Percentiles rank a stretch among this genome's conserved stretches.
Evolutionary conservation across 2,329 filamentous ascomycete genomes (phyloP).

Genomic region (Fusarium odoratissimum): DNA sequence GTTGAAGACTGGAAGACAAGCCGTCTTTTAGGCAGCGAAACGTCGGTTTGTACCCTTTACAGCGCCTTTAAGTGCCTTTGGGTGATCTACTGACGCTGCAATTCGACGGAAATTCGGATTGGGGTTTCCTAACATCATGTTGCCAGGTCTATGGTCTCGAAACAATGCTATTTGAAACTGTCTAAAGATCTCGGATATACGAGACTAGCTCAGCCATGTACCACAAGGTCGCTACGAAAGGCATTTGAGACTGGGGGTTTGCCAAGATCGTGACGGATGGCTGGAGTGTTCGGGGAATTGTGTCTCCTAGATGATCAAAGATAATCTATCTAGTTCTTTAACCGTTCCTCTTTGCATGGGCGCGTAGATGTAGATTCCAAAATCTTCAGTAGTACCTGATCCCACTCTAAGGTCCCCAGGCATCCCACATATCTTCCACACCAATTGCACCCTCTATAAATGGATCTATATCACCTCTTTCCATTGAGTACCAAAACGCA

Average conservation of each 20-base stretch:
- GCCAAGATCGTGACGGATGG: not conserved
- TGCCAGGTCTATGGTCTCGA: not conserved
- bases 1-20: not conserved
- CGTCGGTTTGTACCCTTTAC: not conserved
- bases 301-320: not conserved
- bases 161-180: not conserved
- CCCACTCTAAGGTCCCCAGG: not conserved
- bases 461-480: not conserved
- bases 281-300: not conserved
- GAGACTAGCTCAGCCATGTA: not conserved
- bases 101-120: too few species aligned
- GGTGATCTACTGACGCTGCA: not conserved
- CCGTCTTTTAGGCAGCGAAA: not conserved
- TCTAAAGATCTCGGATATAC: not conserved
- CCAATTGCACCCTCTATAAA: not conserved
- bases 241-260: not conserved
- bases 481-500: not conserved
- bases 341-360: not conserved
- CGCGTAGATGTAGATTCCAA: not conserved
- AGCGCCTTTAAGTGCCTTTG: too few species aligned
- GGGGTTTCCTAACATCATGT: not conserved
- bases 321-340: not conserved
- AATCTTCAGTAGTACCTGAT: not conserved
- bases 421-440: not conserved
- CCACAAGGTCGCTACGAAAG: not conserved